Percentiles rank a stretch among this genome's conserved stretches.
Conservation (phyloP, 352 stramenopile genomes). For the Phytopythium helicoides region DNA sequence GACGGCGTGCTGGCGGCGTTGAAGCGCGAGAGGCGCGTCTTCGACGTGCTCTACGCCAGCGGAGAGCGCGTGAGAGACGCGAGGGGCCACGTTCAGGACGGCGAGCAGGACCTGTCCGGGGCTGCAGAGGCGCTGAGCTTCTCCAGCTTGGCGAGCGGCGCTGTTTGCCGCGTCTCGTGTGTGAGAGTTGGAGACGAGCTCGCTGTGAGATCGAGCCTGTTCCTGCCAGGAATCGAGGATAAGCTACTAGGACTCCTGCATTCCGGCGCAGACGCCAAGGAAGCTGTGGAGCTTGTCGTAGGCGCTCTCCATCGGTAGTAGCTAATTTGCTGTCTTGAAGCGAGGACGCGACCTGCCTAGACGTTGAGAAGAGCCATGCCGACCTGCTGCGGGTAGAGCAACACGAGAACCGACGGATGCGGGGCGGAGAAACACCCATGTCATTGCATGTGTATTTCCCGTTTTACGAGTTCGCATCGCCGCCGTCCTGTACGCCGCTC, state of each 20-base stretch:
- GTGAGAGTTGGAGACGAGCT: slow-evolving; percentile 7
- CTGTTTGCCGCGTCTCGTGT: slow-evolving; percentile 37
- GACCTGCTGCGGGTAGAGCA: not conserved
- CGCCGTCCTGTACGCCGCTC: slow-evolving; percentile 43
- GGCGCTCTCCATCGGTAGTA: not conserved
- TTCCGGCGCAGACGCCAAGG: not conserved
- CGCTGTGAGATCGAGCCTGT: slow-evolving; percentile 23
- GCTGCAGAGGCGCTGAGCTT: slow-evolving; percentile 45
- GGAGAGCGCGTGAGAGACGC: slow-evolving; percentile 24
- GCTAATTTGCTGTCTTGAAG: no score
- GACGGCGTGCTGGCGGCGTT: slow-evolving; percentile 11
- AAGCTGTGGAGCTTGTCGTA: not conserved
- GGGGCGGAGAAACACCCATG: slow-evolving; percentile 23
- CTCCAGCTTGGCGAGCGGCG: slow-evolving; percentile 30
- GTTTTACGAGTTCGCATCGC: slow-evolving; percentile 75
- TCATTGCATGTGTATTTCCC: slow-evolving; percentile 67
- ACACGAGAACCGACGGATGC: slow-evolving; percentile 3
- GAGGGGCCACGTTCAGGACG: slow-evolving; percentile 27
- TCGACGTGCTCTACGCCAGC: slow-evolving; percentile 42
- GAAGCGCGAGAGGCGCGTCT: slow-evolving; percentile 26
- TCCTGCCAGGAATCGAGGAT: slow-evolving; percentile 21
- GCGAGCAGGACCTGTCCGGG: not conserved
- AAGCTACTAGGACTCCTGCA: slow-evolving; percentile 11
- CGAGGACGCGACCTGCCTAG: not conserved
- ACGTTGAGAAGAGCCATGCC: not conserved